Base-by-base conservation (phyloP, 1,284 basidiomycete genomes). In the Rhodofomes roseus region DNA sequence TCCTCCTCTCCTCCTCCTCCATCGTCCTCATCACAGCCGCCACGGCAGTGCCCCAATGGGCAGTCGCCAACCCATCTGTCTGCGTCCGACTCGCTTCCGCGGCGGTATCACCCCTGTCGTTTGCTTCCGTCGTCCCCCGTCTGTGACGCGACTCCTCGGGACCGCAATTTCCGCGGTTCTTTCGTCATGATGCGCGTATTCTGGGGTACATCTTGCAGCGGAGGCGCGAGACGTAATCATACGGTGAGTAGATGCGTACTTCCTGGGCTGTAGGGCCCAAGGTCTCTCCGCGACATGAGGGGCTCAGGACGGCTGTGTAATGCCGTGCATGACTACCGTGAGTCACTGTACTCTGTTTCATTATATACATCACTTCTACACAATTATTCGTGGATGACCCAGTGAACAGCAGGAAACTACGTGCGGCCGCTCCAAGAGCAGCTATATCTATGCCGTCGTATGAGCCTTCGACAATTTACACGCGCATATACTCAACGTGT, bases 31-130 rank as follows among this genome's bases (percentile, higher is more conserved):
- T 52, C 50, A 52, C 29, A 36, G 1, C 50, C 50, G 50, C 22
- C 4, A 23, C 46, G 46, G 46, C 46, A 27, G 2, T n/a, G 8
- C 29, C 31, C 34, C 29, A 20, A 36, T 52, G 29, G 12, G 20
- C 25, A 5, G 7, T 27, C 23, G 44, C 44, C 23, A 9, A 16
- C 50, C 18, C 27, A 18, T 52, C 11, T 11, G n/a, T 22, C 34
- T 52, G 50, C 31, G 9, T 52, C 50, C 50, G 50, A 36, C 31
- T 52, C 50, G 50, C 50, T 52, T 52, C 31, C 50, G 50, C 50
- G 46, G 46, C 46, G 11, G 23, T 16, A 39, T 39, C 5, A 16
- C 37, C 37, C 37, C 37, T 39, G 9, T 39, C 37, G 7, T 39
- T 12, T 39, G 14, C 12, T 14, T 39, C 37, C 37, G 12, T 6